Evolutionary conservation across 805 yeast species (phyloP).

Genomic region (Kregervanrija fluxuum): DNA sequence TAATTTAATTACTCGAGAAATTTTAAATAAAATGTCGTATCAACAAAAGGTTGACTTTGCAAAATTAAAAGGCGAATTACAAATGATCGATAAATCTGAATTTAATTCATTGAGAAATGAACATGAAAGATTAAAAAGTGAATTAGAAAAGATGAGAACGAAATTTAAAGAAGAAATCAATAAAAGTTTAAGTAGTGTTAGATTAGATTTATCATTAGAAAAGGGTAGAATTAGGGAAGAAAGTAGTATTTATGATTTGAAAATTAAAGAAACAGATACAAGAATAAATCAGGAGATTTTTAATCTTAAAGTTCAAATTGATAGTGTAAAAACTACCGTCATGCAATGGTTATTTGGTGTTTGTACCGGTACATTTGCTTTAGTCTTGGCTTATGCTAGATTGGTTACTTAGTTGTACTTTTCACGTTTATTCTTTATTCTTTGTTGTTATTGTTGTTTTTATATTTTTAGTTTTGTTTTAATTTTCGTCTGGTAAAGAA

Average conservation of each 20-base stretch:
- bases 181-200: constrained; percentile 81
- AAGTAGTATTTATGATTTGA: constrained; percentile 83
- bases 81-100: constrained; percentile 81
- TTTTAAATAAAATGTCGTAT: constrained; percentile 75
- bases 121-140: constrained; percentile 76
- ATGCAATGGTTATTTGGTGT: constrained; percentile 99
- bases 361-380: constrained; percentile 95
- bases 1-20: constrained; percentile 79
- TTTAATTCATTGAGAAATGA: constrained; percentile 76
- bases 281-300: constrained; percentile 93
- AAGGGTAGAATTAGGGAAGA: constrained; percentile 96
- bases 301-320: constrained; percentile 92
- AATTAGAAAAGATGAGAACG: constrained; percentile 79
- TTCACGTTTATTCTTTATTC: not conserved
- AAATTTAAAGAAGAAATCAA: constrained; percentile 86
- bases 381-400: constrained; percentile 86
- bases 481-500: not conserved
- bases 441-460: not conserved
- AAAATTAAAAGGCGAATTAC: constrained; percentile 85
- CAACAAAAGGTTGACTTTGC: constrained; percentile 97
- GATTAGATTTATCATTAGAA: constrained; percentile 85
- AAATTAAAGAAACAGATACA: constrained; percentile 91
- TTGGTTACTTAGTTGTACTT: constrained; percentile 29
- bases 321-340: constrained; percentile 91
- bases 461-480: not conserved